A percentile compares a stretch with the other conserved stretches of the same genome.
phyloP scores from a whole-genome alignment of 148 eudicot genomes.

The Cornus kousa region DNA sequence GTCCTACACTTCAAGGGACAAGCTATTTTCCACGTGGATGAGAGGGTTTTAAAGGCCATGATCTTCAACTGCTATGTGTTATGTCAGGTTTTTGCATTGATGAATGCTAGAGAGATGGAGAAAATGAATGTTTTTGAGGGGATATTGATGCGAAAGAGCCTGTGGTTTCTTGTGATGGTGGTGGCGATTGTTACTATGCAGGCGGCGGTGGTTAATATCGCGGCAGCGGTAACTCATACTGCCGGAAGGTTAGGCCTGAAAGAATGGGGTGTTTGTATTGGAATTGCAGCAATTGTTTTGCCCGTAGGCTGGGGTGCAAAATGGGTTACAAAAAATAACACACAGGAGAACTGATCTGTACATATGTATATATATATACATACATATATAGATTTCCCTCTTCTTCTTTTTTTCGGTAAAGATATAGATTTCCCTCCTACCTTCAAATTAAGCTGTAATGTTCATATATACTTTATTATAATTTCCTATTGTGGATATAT shows the following conservation, averaged over 20 bases:
- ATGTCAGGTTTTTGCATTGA: constrained; percentile 5
- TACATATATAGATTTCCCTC: too few species aligned
- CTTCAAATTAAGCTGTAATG: too few species aligned
- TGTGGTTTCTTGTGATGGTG: background rate
- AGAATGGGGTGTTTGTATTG: constrained; percentile 4
- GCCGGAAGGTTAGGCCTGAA: background rate
- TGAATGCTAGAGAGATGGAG: background rate
- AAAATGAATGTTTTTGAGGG: background rate
- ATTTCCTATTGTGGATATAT: too few species aligned
- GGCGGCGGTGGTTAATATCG: background rate
- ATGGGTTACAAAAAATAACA: background rate
- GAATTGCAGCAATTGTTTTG: background rate
- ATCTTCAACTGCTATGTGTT: constrained; percentile 10
- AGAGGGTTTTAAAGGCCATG: background rate
- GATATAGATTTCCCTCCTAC: too few species aligned
- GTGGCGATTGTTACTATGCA: constrained; percentile 1
- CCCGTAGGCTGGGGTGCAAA: background rate
- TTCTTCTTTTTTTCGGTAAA: too few species aligned
- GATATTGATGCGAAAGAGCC: too few species aligned
- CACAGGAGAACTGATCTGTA: too few species aligned
- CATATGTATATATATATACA: too few species aligned
- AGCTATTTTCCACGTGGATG: background rate
- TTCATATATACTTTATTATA: too few species aligned
- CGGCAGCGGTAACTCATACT: background rate
- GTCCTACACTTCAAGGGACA: background rate